phyloP scores from a whole-genome alignment of 768 basidiomycete genomes.

The Coprinopsis cinerea region DNA sequence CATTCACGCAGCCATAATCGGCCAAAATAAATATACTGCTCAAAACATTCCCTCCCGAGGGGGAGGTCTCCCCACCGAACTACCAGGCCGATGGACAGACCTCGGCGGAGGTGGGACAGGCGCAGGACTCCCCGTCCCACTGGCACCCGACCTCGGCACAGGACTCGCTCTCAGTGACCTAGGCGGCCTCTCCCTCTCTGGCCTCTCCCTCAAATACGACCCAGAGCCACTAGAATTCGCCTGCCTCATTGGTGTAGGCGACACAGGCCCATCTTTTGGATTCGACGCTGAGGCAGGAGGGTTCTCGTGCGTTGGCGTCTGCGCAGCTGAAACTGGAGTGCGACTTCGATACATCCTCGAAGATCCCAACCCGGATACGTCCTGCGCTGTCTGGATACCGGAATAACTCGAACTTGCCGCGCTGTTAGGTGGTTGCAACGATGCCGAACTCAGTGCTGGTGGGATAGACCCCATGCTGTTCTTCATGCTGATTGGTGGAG shows the following conservation, averaged over 20 bases:
- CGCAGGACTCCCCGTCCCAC: constrained; percentile 8
- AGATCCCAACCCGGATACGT: neutral
- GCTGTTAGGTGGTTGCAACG: constrained; percentile 14
- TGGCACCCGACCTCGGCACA: constrained; percentile 36
- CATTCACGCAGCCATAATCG: too few relatives aligned
- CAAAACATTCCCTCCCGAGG: constrained; percentile 61
- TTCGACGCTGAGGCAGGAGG: constrained; percentile 21
- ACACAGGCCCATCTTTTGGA: constrained; percentile 13
- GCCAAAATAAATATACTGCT: constrained; percentile 11
- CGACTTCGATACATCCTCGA: constrained; percentile 18
- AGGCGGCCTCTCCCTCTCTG: constrained; percentile 25
- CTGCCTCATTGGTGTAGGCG: constrained; percentile 15
- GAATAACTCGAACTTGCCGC: constrained; percentile 8
- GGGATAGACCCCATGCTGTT: constrained; percentile 11
- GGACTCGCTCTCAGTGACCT: constrained; percentile 33
- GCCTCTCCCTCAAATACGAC: constrained; percentile 13
- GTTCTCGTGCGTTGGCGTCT: constrained; percentile 11
- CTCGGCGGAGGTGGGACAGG: constrained; percentile 43
- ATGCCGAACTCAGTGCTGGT: neutral
- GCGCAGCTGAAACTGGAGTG: constrained; percentile 22
- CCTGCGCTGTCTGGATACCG: constrained; percentile 7
- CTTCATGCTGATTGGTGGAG: constrained; percentile 11
- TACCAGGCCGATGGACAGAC: constrained; percentile 62
- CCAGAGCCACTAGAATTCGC: neutral
- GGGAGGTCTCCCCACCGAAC: constrained; percentile 40